Evolutionary conservation across 805 yeast species (phyloP).

Genomic region (Candida boidinii): DNA sequence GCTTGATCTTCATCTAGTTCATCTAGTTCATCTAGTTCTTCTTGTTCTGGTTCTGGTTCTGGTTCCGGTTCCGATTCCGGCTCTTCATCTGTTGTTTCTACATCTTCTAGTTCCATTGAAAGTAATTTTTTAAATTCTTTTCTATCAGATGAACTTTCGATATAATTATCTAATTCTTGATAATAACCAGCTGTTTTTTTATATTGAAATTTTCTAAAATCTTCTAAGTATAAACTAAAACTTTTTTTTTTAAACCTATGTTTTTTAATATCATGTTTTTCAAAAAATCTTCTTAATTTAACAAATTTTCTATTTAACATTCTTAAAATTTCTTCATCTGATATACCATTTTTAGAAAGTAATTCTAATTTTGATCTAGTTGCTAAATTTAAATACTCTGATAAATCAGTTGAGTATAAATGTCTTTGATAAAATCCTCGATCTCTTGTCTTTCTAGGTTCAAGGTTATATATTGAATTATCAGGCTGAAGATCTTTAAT

Average conservation of each 20-base stretch:
- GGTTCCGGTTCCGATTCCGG: no score
- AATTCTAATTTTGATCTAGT: slow-evolving; percentile 16
- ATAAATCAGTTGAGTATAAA: slow-evolving; percentile 25
- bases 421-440: slow-evolving; percentile 24
- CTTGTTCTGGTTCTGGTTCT: no score
- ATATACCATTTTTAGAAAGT: slow-evolving; percentile 9
- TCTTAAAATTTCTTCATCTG: slow-evolving; percentile 19
- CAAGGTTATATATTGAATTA: no score
- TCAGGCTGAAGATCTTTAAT: no score
- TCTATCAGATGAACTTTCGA: slow-evolving; percentile 6
- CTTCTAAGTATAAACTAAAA: slow-evolving; percentile 20
- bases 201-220: slow-evolving; percentile 17
- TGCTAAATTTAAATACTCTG: slow-evolving; percentile 22
- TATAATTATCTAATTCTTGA: slow-evolving; percentile 14
- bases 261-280: slow-evolving; percentile 13
- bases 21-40: no score
- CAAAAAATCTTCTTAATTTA: slow-evolving; percentile 18
- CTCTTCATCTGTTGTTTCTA: no score
- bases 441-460: slow-evolving; percentile 14
- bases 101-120: slow-evolving; percentile 8
- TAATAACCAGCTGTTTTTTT: slow-evolving; percentile 17
- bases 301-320: slow-evolving; percentile 22
- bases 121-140: slow-evolving; percentile 7
- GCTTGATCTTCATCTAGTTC: no score
- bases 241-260: slow-evolving; percentile 23